Evolutionary conservation across 2,329 filamentous ascomycete species (phyloP), one percentile per base, ranked within the genome.

Genomic region (Calycina marina): DNA sequence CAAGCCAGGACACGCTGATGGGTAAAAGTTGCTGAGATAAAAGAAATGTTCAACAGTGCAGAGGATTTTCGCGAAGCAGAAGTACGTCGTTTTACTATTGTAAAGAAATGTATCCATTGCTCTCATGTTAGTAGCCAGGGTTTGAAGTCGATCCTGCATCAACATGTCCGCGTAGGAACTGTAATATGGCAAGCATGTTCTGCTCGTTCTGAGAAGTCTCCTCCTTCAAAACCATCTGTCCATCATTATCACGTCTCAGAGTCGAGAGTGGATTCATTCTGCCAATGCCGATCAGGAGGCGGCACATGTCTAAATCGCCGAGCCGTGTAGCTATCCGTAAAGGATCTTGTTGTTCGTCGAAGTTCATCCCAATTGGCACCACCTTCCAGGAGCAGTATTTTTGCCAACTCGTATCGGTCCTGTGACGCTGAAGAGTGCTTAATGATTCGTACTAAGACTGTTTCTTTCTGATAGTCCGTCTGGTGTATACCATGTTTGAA

Each of bases 301-400:
- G 31, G 24, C 16, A 32, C 31, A 27, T 32, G 16, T 32, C 14
- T 32, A 18, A 32, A 20, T 32, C 31, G 31, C 24, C 31, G 24
- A 27, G 14, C 14, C 24, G 31, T n/a, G 25, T 24, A 16, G 31
- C 31, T 27, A 32, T 18, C 24, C 12, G 31, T 18, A 31, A 31
- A 24, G 25, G 4, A n/a, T 32, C 31, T 32, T 32, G 14, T 18
- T 18, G 24, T 24, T 32, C 31, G 31, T 32, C 31, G 27, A 27
- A n/a, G 12, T 14, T 32, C 15, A 15, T 27, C 14, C 31, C 31
- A 13, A 27, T 13, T 18, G 31, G 24, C 31, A 27, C 31, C 14
- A 15, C 24, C 31, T 32, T 27, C 31, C 31, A 2, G 11, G 17
- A 32, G 31, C 31, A 32, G 31, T 32, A 32, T 32, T 24, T 32